These are phyloP conservation scores for Esteya vermicola DNA, from an alignment of 2,329 filamentous ascomycete species.

Conservation along the genomic window DNA sequence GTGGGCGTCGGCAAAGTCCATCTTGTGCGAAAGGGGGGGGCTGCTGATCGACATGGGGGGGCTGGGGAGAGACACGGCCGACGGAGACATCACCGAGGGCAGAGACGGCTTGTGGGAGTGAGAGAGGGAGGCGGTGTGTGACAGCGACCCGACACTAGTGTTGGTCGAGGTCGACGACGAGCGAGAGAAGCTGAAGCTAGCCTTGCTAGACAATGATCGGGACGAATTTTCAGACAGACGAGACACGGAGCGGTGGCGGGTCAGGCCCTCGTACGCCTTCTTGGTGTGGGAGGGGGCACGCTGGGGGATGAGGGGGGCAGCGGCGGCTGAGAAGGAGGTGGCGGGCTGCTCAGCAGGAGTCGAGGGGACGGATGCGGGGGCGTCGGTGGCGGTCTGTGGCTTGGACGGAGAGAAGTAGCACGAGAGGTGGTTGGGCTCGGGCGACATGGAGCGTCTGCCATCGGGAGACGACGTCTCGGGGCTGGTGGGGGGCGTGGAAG, in stretches of 20 bases:
- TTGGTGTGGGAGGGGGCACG: conserved; percentile 82
- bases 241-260: conserved; percentile 23
- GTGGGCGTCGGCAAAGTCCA: conserved; percentile 31
- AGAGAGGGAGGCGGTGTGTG: conserved; percentile 18
- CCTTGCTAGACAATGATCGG: conserved; percentile 39
- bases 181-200: conserved; percentile 40
- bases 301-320: conserved; percentile 56
- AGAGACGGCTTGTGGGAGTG: conserved; percentile 10
- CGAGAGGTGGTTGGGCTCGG: conserved; percentile 52
- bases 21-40: conserved; percentile 22
- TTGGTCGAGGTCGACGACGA: conserved; percentile 41
- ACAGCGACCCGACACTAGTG: conserved; percentile 28
- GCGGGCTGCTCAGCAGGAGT: conserved; percentile 4
- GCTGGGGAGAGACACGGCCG: conserved; percentile 12
- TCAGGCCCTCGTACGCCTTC: conserved; percentile 62
- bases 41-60: conserved; percentile 8
- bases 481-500: conserved; percentile 48
- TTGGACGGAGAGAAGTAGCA: conserved; percentile 47
- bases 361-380: conserved; percentile 25
- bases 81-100: conserved; percentile 6
- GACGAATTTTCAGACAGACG: conserved; percentile 41
- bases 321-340: conserved; percentile 13
- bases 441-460: conserved; percentile 33
- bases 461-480: conserved; percentile 47
- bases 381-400: conserved; percentile 10